Base-by-base conservation (phyloP, 495 filamentous ascomycete genomes). In the Penicillium lividum region DNA sequence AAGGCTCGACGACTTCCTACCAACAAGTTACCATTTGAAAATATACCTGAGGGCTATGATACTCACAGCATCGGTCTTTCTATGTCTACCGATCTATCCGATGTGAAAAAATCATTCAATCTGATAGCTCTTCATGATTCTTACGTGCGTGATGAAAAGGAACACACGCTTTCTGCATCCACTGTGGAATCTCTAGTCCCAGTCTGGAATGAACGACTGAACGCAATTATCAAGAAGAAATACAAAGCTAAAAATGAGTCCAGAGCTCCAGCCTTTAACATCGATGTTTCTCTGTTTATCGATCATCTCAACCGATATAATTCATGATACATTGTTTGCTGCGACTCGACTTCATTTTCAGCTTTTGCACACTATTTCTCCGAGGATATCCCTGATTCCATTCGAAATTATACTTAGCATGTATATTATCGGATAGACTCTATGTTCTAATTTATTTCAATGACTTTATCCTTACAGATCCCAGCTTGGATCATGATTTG, bases 21-120 rank as follows among this genome's bases (percentile, higher is more conserved):
- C 0, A 68, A 42, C 47, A 69, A 66, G 25, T 38, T 77, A 13
- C 75, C 73, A 3, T 63, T 77, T 53, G 72, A 79, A 64, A 73
- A 53, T 1, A 75, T 76, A 33, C 69, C 73, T 0, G 64, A 73
- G 2, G 70, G 64, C 9, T 49, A 53, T 25, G 62, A 73, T 30
- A 13, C 73, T 22, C 68, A 77, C 55, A 31, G 66, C 45, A 4
- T 72, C 9, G 40, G 62, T 28, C 9, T 74, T 2, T 63, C 36
- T 0, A 29, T 65, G 15, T 27, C 59, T 4, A 33, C 58, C 3
- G 48, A 68, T 9, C 9, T 68, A 3, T 16, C 58, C 3, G 6
- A 29, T 11, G 6, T 49, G 4, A 25, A 49, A 11, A 31, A 42
- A 6, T 16, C 6, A 7, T 40, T 34, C 6, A 16, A 5, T 13